Conservation (phyloP, 2,329 filamentous ascomycete species). For the Ophiostoma fasciatum region DNA sequence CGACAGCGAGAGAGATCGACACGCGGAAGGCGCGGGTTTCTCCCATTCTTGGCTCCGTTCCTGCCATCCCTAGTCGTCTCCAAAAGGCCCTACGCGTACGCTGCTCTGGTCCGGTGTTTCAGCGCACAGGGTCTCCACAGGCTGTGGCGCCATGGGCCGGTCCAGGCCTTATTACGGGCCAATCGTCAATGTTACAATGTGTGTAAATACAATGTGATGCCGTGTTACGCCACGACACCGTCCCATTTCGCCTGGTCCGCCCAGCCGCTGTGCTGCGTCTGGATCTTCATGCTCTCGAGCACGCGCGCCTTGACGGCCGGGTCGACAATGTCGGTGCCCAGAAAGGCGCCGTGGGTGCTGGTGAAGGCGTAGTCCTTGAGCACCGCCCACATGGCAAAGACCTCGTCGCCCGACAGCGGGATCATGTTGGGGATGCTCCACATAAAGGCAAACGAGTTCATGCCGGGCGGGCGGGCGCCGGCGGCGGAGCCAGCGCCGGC, state of each 20-base stretch:
- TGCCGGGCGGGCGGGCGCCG: constrained; percentile 24
- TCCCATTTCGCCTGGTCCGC: constrained; percentile 18
- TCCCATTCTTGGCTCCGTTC: too few species aligned
- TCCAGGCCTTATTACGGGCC: too few species aligned
- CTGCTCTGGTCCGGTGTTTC: too few species aligned
- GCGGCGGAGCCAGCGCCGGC: too few species aligned
- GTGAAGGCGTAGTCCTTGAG: constrained; percentile 47
- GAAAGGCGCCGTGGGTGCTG: constrained; percentile 54
- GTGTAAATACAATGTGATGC: too few species aligned
- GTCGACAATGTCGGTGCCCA: constrained; percentile 44
- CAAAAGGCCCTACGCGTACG: too few species aligned
- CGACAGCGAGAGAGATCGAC: too few species aligned
- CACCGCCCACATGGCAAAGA: constrained; percentile 55
- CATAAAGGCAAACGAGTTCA: constrained; percentile 53
- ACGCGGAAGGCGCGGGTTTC: too few species aligned
- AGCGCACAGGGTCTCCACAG: too few species aligned
- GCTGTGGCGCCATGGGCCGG: too few species aligned
- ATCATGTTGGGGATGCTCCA: constrained; percentile 68
- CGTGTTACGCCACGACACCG: neutral
- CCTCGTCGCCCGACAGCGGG: constrained; percentile 47
- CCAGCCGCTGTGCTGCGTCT: constrained; percentile 39
- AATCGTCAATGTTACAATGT: too few species aligned
- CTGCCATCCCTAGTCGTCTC: too few species aligned
- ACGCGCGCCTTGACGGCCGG: constrained; percentile 46
- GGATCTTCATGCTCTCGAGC: constrained; percentile 64